Evolutionary conservation across 1,139 yeast genomes (phyloP), one percentile per base, ranked within the genome.

Genomic region (Blastobotrys elegans): DNA sequence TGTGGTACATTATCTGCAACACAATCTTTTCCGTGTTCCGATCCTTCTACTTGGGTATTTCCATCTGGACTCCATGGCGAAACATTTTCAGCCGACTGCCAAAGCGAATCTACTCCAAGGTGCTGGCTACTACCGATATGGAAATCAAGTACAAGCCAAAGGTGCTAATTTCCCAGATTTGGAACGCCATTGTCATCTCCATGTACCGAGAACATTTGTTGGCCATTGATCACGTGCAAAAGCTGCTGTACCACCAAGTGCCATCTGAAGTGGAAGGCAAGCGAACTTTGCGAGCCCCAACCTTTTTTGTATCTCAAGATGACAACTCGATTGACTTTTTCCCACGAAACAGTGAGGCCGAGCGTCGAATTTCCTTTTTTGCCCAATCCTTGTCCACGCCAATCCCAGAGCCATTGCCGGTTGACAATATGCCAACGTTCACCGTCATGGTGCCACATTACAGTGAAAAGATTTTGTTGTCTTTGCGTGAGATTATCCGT

Each of bases 21-120:
- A 85, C 96, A 70, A 79, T 88, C 60, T 89, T 87, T 79, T 90
- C 97, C 53, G 89, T 92, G 63, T 97, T 96, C 61, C 87, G 96
- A 68, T 92, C 97, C 24, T 92, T 92, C 79, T 92, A 90, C 76
- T 77, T 92, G 70, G 98, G 98, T 84, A 89, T 92, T 63, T 92
- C 97, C 46, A 90, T 92, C 58, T 83, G 90, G 76, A 92, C 98
- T 48, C 98, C 98, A 53, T 92, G 98, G 98, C 85, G 97, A 81
- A 92, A 92, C 69, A 90, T 92, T 63, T 92, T 90, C 76, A 84
- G 96, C 53, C 84, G 98, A 71, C 77, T 92, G 66, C 98, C 98
- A 68, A 92, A 92, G 81, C 87, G 98, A 81, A 88, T 92, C 60
- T 92, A 92, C 76, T 88, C 97, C 50, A 92, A 92, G 80, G 82